Base-by-base conservation (phyloP, 371 early-diverging fungal species). In the Mortierella sp. region DNA sequence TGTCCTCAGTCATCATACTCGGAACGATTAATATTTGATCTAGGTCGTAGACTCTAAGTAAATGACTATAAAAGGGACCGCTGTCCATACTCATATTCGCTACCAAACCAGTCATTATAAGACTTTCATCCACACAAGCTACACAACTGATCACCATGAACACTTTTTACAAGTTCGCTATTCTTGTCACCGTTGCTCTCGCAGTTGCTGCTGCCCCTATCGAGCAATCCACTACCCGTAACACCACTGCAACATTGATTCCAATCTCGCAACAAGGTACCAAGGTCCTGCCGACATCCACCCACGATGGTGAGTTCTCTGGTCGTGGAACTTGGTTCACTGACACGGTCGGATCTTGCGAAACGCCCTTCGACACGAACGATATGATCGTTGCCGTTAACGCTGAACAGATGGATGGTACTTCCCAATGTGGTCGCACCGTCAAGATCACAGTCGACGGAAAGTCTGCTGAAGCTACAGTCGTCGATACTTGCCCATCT, bases 321-420 rank as follows among this genome's bases (percentile, higher is more conserved):
- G 81, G 72, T 19, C 72, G 75, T 7, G 75, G 66, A n/a, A 80
- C 81, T 36, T 80, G 81, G 81, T 80, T 80, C 63, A 75, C 81
- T 9, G 81, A 75, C 61, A 45, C 21, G 15, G 13, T 52, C 19
- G 81, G 81, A 16, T 70, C 71, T 47, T 80, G 81, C 48, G 75
- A 63, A 1, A 52, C 24, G 10, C 8, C 40, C 13, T 80, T 80
- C 48, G 48, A 70, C 52, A 74, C 75, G 50, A 72, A 69, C 63
- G 81, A 80, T 59, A 50, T 80, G 81, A 80, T 80, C 32, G 81
- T 80, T 48, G 81, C 81, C 65, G 61, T 80, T 69, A 80, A 80
- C 67, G 72, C 24, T 10, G 71, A 43, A 1, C 71, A 75, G 58
- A 74, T 74, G 76, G 74, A 36, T 22, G 68, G 69, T 15, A 58